Evolutionary conservation across 441 rosid genomes (phyloP), one percentile per base, ranked within the genome.

Genomic region (Mallotus repandus): DNA sequence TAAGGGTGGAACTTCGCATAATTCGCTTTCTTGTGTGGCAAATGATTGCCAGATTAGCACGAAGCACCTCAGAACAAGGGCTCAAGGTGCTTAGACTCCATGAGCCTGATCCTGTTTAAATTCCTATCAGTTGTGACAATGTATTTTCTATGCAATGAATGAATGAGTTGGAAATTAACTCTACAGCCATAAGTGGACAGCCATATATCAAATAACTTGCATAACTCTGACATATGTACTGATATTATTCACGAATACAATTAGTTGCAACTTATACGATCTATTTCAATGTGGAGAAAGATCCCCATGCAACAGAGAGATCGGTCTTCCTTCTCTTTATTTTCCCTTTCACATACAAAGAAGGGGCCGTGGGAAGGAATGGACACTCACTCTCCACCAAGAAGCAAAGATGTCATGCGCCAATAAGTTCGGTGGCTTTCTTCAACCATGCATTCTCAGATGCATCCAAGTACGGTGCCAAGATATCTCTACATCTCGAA

Each of bases 381-480:
- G 16, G 59, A 59, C 66, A 65, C 38, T n/a, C 7, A 61, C 38
- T 14, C 4, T 12, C 50, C 38, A n/a, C 41, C 61, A 1, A 19
- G 56, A 62, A 73, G 60, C 16, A 60, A 55, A 59, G 21, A 62
- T 2, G 50, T 78, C 72, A 87, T 14, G 75, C 90, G n/a, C 78
- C 64, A 10, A 90, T 79, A 63, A 92, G 88, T 74, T 90, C 93
- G 0, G 99, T 93, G 59, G 99, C 99, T 79, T 86, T 88, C 79
- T 80, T 88, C 78, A 96, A 91, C 99, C 99, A 96, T 41, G 84
- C 86, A 84, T 80, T 82, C 88, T 93, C 94, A 18, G 80, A 18
- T 66, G 85, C 83, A 75, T 85, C 85, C 97, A 96, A 66, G 81
- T 76, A 84, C 0, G 97, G 83, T 0, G 89, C 87, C 78, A 93